phyloP scores from a whole-genome alignment of 352 stramenopile species.

The Globisporangium radiosum region DNA sequence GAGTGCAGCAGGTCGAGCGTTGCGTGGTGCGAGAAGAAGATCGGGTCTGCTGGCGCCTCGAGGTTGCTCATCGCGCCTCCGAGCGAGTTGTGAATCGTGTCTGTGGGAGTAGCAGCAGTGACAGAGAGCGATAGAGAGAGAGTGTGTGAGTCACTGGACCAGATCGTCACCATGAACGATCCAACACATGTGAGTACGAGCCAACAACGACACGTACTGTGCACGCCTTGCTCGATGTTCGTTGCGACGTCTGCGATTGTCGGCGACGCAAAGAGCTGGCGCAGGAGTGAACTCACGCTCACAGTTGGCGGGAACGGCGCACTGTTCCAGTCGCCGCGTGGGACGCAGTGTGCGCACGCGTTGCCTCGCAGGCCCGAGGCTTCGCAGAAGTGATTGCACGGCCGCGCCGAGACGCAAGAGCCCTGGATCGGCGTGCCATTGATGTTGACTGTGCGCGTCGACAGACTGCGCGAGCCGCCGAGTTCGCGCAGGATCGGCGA shows the following conservation, averaged over 20 bases:
- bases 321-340: conserved; percentile 53
- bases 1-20: conserved; percentile 80
- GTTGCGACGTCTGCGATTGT: conserved; percentile 59
- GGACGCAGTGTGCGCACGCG: conserved; percentile 55
- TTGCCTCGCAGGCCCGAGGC: conserved; percentile 29
- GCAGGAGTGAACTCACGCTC: conserved; percentile 66
- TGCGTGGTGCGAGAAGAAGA: conserved; percentile 86
- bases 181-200: background rate
- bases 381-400: conserved; percentile 77
- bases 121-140: background rate
- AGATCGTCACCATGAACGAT: background rate
- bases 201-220: conserved; percentile 41
- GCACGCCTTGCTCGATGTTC: conserved; percentile 67
- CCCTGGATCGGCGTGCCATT: conserved; percentile 61
- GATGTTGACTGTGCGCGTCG: conserved; percentile 36
- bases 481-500: conserved; percentile 64
- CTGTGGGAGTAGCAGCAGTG: conserved; percentile 14
- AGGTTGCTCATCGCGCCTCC: conserved; percentile 61
- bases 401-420: conserved; percentile 39
- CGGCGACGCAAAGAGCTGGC: conserved; percentile 58
- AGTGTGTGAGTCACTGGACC: conserved; percentile 9
- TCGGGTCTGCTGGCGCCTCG: conserved; percentile 72
- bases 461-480: conserved; percentile 42
- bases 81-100: conserved; percentile 77
- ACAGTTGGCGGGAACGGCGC: conserved; percentile 57